Evolutionary conservation across 2,329 filamentous ascomycete species (phyloP), one percentile per base, ranked within the genome.

Genomic region (Didymellaceae sp.): DNA sequence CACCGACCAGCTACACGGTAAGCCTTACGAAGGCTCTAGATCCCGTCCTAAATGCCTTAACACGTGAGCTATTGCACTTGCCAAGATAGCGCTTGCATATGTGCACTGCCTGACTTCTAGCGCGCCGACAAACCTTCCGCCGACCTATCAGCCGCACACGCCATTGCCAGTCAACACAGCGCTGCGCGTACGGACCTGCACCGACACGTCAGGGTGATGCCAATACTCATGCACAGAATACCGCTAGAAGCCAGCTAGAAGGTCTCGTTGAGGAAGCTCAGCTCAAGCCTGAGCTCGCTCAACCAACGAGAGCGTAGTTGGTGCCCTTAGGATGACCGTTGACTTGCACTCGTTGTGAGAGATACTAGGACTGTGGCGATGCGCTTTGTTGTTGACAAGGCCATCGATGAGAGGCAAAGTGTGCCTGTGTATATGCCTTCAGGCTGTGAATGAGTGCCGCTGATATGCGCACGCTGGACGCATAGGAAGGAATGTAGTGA

Each of bases 81-180:
- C 39, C 39, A 48, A 42, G 50, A 22, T 18, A 10, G n/a, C 34
- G 33, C 26, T 44, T 40, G 43, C 24, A 16, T 38, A 21, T 37
- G 37, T 45, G 42, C 41, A 45, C 20, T 13, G 42, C 32, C 41
- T 35, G 33, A 10, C 33, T 11, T 34, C 33, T 47, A 53, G 50
- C 44, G 43, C 50, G 14, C 50, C 50, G 50, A 53, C 50, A 53
- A 53, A 53, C 50, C 44, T 39, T 46, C 50, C 50, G 50, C 17
- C 30, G 26, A 17, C 43, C 37, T 39, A 22, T 5, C 43, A 22
- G 33, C 32, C 20, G n/a, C 34, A 28, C 37, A 28, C 13, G 26
- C 21, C 33, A 31, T 30, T 25, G 31, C 50, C 50, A 53, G 47
- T 53, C 8, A 28, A 32, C 17, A 32, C 17, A 32, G 8, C 21